A percentile compares a stretch with the other conserved stretches of the same genome.
phyloP scores from a whole-genome alignment of 768 basidiomycete genomes.

The Fistulinella prunicolor region DNA sequence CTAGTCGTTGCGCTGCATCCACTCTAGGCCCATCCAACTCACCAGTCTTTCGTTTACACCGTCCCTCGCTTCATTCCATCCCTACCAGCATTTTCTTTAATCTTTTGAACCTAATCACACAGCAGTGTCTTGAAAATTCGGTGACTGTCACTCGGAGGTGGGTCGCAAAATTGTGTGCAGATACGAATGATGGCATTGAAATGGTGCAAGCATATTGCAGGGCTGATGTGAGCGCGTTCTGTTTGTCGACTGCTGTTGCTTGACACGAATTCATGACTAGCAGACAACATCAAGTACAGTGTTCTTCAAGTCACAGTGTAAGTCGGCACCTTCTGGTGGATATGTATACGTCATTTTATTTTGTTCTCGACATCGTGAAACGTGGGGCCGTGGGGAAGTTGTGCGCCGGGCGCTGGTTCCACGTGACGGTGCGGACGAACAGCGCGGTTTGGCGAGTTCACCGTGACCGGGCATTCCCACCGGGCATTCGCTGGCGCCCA shows the following conservation, averaged over 20 bases:
- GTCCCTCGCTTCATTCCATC: constrained; percentile 29
- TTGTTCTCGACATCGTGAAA: constrained; percentile 35
- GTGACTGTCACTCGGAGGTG: constrained; percentile 16
- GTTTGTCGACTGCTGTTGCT: background rate
- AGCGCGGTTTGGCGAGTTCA: constrained; percentile 1
- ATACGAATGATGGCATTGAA: constrained; percentile 3
- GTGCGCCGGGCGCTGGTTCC: constrained; percentile 14
- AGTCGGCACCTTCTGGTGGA: constrained; percentile 14
- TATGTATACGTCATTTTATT: constrained; percentile 30
- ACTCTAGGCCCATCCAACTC: constrained; percentile 27
- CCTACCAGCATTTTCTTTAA: constrained; percentile 17
- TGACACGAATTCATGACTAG: constrained; percentile 3
- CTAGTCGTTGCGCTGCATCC: constrained; percentile 27
- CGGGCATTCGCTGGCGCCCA: background rate
- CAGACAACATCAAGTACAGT: constrained; percentile 3
- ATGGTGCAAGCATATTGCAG: constrained; percentile 9
- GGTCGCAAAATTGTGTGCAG: constrained; percentile 8
- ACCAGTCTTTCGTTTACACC: constrained; percentile 35
- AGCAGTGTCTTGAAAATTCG: constrained; percentile 11
- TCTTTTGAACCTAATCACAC: constrained; percentile 17
- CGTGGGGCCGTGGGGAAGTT: constrained; percentile 40
- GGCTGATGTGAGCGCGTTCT: constrained; percentile 14
- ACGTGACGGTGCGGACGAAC: constrained; percentile 12
- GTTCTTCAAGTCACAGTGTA: constrained; percentile 16
- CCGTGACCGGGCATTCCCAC: constrained; percentile 4